These are phyloP conservation scores for Zangia roseola DNA, from an alignment of 768 basidiomycete species.

Conservation along the genomic window DNA sequence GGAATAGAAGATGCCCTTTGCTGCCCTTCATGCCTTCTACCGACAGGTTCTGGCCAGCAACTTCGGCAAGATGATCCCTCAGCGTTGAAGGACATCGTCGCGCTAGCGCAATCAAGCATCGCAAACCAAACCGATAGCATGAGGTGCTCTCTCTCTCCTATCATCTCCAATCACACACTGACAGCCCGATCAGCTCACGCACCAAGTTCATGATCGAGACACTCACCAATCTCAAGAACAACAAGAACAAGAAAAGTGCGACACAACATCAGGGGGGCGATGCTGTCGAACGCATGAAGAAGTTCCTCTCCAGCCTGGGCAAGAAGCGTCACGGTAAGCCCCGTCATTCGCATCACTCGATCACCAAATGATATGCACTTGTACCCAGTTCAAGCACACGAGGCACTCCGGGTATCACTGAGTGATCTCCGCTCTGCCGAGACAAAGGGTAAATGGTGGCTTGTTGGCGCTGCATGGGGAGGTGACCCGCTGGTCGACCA, in stretches of 20 bases:
- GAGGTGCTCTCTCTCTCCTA: constrained; percentile 40
- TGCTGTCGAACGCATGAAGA: constrained; percentile 84
- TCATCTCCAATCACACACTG: background rate
- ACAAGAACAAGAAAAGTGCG: constrained; percentile 67
- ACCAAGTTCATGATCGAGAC: constrained; percentile 96
- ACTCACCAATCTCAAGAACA: constrained; percentile 88
- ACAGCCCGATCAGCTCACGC: constrained; percentile 60
- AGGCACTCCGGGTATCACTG: constrained; percentile 82
- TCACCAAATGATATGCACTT: background rate
- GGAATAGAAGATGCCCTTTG: background rate
- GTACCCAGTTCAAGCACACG: constrained; percentile 71
- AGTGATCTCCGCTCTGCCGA: constrained; percentile 83
- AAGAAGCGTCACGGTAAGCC: constrained; percentile 71
- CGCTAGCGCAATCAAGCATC: constrained; percentile 74
- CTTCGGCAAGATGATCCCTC: constrained; percentile 90
- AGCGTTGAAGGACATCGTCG: constrained; percentile 88
- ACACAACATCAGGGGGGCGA: constrained; percentile 72
- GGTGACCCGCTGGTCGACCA: constrained; percentile 87
- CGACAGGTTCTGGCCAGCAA: constrained; percentile 85
- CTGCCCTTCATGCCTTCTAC: background rate
- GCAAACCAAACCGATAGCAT: constrained; percentile 46
- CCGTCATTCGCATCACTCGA: background rate
- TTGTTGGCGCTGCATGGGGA: constrained; percentile 94
- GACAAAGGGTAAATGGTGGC: constrained; percentile 96
- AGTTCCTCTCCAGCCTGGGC: constrained; percentile 70